A percentile compares a stretch with the other conserved stretches of the same genome.
phyloP scores from a whole-genome alignment of 148 eudicot genomes.

The Polygonum aviculare region DNA sequence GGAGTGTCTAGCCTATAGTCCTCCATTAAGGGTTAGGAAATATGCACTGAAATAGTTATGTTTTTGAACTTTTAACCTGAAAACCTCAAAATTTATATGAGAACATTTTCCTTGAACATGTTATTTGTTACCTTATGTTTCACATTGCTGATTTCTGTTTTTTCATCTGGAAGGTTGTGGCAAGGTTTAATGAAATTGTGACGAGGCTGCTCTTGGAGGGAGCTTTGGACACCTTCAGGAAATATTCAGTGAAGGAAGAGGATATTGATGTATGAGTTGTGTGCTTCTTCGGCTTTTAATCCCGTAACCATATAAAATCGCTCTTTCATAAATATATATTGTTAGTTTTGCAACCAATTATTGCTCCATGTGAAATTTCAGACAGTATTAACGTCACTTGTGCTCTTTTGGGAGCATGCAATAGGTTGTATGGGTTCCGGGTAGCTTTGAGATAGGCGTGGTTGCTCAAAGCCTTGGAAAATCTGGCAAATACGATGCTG shows the following conservation, averaged over 20 bases:
- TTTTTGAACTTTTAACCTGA: background rate
- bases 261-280: constrained; percentile 58
- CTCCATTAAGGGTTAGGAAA: background rate
- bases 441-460: constrained; percentile 87
- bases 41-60: background rate
- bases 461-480: constrained; percentile 85
- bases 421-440: constrained; percentile 99
- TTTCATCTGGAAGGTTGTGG: constrained; percentile 58
- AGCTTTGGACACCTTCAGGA: constrained; percentile 81
- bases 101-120: background rate
- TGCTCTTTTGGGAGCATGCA: constrained; percentile 5
- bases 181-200: constrained; percentile 87
- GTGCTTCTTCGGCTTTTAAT: background rate
- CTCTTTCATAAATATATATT: background rate
- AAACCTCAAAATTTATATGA: background rate
- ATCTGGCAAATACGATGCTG: constrained; percentile 80
- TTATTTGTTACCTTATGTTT: background rate
- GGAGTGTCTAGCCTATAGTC: background rate
- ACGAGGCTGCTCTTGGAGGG: constrained; percentile 87
- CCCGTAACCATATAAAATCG: background rate
- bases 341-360: background rate
- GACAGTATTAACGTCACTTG: background rate
- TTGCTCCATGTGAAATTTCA: background rate
- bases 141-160: constrained; percentile 7
- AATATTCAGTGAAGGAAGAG: constrained; percentile 66